Base-by-base conservation (phyloP, 108 stramenopile genomes). In the Discostella stelligeroides region DNA sequence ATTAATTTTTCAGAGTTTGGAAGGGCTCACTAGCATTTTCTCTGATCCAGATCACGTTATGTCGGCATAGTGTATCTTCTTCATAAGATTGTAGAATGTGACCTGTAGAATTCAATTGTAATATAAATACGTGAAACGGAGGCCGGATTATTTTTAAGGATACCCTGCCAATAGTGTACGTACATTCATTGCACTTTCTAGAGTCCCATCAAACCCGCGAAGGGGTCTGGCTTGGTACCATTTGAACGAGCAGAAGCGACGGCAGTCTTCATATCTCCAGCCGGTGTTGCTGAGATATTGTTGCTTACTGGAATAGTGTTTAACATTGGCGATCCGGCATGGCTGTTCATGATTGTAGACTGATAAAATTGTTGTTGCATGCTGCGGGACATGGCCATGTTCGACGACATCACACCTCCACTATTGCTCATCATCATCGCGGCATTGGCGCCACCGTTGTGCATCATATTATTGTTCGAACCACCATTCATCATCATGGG, bases 1-100 rank as follows among this genome's bases (percentile, higher is more conserved):
- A 10, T 74, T 94, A 27, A 81, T 94, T 60, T 92, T 84, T 82
- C 84, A 88, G 50, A 85, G 84, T 70, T 48, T 38, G 29, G 72
- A 80, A 58, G 90, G 88, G 27, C 75, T 39, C 30, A 40, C 42
- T 7, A 84, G 69, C 20, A 62, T 94, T 65, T 91, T 94, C 66
- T 14, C n/a, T n/a, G n/a, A n/a, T n/a, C n/a, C n/a, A n/a, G n/a
- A n/a, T n/a, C n/a, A n/a, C n/a, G n/a, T n/a, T n/a, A n/a, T n/a
- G n/a, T n/a, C n/a, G n/a, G n/a, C n/a, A n/a, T n/a, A n/a, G n/a
- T n/a, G n/a, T n/a, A n/a, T n/a, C n/a, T n/a, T n/a, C n/a, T n/a
- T n/a, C n/a, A n/a, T n/a, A n/a, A n/a, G n/a, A n/a, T n/a, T n/a
- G n/a, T n/a, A n/a, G n/a, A n/a, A n/a, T n/a, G n/a, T n/a, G n/a